phyloP scores from a whole-genome alignment of 305 asterid species.

The Solanum aculeatissimum region DNA sequence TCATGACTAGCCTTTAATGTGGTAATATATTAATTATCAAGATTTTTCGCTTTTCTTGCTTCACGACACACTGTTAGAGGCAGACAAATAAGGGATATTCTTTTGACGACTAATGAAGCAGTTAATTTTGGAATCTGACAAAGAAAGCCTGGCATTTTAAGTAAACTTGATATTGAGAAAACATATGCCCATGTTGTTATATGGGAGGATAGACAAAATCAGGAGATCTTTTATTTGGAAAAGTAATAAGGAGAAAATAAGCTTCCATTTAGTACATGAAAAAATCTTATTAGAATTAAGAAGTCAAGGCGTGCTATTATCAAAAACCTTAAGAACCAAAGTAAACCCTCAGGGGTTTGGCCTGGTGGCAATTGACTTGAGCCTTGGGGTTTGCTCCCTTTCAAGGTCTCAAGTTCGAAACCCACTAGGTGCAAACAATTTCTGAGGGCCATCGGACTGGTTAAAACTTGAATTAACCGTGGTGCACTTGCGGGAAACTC shows the following conservation, averaged over 20 bases:
- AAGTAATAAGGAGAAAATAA: neutral
- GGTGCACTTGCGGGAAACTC: too few relatives aligned
- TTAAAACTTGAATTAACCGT: too few relatives aligned
- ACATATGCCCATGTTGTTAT: neutral
- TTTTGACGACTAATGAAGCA: neutral
- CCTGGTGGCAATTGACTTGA: too few relatives aligned
- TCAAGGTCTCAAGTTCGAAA: too few relatives aligned
- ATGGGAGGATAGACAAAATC: neutral
- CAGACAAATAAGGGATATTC: neutral
- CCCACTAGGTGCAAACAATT: too few relatives aligned
- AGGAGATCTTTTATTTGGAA: neutral
- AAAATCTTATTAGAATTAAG: neutral
- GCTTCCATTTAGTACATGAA: neutral
- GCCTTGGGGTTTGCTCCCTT: too few relatives aligned
- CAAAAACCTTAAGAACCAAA: neutral
- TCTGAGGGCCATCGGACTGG: too few relatives aligned
- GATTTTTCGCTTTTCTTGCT: neutral
- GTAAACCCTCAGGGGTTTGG: too few relatives aligned
- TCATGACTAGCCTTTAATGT: neutral
- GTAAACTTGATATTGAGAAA: neutral
- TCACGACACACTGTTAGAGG: neutral
- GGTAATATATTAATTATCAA: neutral
- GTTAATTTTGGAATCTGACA: neutral
- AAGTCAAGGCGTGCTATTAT: neutral
- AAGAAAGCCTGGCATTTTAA: neutral